Percentiles rank a stretch among this genome's conserved stretches.
phyloP scores from a whole-genome alignment of 352 stramenopile species.

The Globisporangium takayamanum region DNA sequence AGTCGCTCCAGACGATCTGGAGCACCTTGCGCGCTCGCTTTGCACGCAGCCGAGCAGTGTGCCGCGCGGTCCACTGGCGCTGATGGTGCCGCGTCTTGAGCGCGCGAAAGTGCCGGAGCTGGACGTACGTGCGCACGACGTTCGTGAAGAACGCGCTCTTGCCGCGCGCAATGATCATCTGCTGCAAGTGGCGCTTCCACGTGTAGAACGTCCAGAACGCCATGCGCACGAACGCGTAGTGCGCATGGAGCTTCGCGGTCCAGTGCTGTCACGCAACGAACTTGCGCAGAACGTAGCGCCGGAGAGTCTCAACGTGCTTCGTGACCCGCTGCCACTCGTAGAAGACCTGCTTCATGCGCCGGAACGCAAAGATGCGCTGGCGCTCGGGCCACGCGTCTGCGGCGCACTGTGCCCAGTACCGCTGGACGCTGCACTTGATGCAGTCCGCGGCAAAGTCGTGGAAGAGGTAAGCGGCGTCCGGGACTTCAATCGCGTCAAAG shows the following conservation, averaged over 20 bases:
- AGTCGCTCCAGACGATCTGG: conserved; percentile 26
- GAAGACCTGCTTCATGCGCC: conserved; percentile 49
- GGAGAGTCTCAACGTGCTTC: conserved; percentile 28
- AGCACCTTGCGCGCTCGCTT: conserved; percentile 18
- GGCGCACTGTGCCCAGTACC: conserved; percentile 31
- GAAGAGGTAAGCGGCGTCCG: conserved; percentile 40
- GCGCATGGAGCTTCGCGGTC: conserved; percentile 35
- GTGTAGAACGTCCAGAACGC: conserved; percentile 81
- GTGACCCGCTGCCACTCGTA: conserved; percentile 41
- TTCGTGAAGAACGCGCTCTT: conserved; percentile 54
- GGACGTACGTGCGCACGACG: conserved; percentile 50
- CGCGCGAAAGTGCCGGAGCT: conserved; percentile 49
- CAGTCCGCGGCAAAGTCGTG: conserved; percentile 45
- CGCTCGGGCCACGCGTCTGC: conserved; percentile 52
- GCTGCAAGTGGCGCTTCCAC: conserved; percentile 69
- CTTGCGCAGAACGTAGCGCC: conserved; percentile 39
- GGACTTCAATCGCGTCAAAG: conserved; percentile 54
- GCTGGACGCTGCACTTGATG: conserved; percentile 37
- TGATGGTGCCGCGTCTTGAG: conserved; percentile 25
- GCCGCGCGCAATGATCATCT: conserved; percentile 52
- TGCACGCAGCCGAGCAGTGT: conserved; percentile 20
- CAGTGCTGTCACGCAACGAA: conserved; percentile 62
- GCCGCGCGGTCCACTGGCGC: conserved; percentile 25
- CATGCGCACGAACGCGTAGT: conserved; percentile 50
- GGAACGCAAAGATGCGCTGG: conserved; percentile 53